Conservation (phyloP, 352 stramenopile species). For the Globisporangium paroecandrum region DNA sequence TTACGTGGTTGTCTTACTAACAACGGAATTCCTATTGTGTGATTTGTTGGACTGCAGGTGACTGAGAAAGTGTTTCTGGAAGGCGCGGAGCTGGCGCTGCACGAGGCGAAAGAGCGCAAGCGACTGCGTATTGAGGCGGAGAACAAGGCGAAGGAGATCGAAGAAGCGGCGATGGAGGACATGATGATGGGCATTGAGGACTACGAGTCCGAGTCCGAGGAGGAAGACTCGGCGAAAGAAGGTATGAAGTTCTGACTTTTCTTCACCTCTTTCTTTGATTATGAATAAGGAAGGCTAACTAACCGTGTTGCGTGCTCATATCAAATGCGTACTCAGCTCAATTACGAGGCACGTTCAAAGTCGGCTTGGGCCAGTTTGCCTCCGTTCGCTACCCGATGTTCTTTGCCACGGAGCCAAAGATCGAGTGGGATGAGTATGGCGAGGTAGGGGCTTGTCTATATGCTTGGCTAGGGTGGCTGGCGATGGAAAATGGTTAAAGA, state of each 20-base stretch:
- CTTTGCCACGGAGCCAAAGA: constrained; percentile 79
- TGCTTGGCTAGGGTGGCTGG: not conserved
- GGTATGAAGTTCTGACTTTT: constrained; percentile 21
- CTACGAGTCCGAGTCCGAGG: constrained; percentile 83
- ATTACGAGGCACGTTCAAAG: constrained; percentile 83
- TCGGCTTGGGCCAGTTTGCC: constrained; percentile 80
- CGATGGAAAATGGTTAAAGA: not conserved
- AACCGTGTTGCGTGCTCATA: not conserved
- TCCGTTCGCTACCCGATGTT: constrained; percentile 87
- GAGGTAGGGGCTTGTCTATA: constrained; percentile 35
- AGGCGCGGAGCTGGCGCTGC: constrained; percentile 77
- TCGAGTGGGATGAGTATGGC: constrained; percentile 89
- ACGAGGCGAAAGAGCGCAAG: constrained; percentile 86
- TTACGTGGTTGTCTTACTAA: not conserved
- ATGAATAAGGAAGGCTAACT: not conserved
- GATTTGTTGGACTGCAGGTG: constrained; percentile 20
- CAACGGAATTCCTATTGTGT: not conserved
- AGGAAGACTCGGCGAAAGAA: constrained; percentile 67
- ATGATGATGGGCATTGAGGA: constrained; percentile 91
- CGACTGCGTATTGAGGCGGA: constrained; percentile 80
- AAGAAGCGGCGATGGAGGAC: constrained; percentile 88
- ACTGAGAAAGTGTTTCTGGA: constrained; percentile 76
- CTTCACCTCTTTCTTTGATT: not conserved
- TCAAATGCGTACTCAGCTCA: constrained; percentile 38
- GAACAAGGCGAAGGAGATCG: constrained; percentile 86